Percentiles rank a stretch among this genome's conserved stretches.
phyloP scores from a whole-genome alignment of 805 yeast species.

The Spathaspora arborariae region DNA sequence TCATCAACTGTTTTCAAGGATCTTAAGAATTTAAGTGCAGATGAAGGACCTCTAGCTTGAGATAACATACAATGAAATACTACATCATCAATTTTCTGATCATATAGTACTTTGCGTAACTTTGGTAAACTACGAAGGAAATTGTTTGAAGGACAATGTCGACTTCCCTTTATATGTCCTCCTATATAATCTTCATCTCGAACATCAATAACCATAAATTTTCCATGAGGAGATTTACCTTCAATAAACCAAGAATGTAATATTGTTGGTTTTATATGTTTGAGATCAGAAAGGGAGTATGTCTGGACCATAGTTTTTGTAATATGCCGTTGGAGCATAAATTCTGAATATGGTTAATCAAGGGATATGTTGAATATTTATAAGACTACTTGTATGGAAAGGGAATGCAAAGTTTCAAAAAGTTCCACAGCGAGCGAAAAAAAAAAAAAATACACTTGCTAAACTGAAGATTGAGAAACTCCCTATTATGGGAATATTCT shows the following conservation, averaged over 20 bases:
- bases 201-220: constrained; percentile 69
- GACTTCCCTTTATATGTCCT: constrained; percentile 59
- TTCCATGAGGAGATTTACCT: constrained; percentile 34
- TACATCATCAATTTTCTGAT: constrained; percentile 42
- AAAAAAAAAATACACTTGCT: too few relatives aligned
- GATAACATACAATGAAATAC: constrained; percentile 90
- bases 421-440: too few relatives aligned
- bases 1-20: constrained; percentile 34
- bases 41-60: constrained; percentile 88
- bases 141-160: constrained; percentile 51
- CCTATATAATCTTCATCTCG: constrained; percentile 82
- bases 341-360: neutral
- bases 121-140: constrained; percentile 38
- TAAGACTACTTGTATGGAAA: too few relatives aligned
- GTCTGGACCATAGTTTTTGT: constrained; percentile 6
- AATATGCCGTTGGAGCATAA: neutral
- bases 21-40: constrained; percentile 63
- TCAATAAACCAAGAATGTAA: constrained; percentile 44
- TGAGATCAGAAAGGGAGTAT: constrained; percentile 39
- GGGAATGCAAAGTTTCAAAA: too few relatives aligned
- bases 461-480: too few relatives aligned
- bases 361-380: neutral
- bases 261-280: constrained; percentile 42
- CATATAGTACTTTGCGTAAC: constrained; percentile 29
- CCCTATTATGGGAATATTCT: too few relatives aligned